Conservation (phyloP, 106 monocot species). For the Apostasia ramifera region DNA sequence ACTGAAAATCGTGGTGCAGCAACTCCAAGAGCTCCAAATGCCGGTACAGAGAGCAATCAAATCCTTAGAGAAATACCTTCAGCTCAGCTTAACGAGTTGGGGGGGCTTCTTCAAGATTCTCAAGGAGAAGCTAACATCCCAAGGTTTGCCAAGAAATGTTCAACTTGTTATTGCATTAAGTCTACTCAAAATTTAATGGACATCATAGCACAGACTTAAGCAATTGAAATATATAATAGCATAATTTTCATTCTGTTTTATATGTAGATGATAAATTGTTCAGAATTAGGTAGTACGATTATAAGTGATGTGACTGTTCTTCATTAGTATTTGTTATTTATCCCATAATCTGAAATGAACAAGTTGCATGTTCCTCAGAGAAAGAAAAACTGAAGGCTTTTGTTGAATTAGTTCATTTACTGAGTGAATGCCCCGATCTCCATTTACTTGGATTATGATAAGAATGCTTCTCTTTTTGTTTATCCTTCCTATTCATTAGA, state of each 20-base stretch:
- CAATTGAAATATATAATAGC: background rate
- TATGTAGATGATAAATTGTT: background rate
- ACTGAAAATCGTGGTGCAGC: conserved; percentile 22
- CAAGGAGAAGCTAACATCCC: conserved; percentile 26
- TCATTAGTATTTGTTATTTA: no score
- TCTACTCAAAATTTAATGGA: background rate
- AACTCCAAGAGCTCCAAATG: conserved; percentile 26
- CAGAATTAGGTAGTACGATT: no score
- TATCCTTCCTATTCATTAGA: no score
- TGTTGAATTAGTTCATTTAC: no score
- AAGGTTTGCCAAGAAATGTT: conserved; percentile 38
- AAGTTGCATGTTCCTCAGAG: no score
- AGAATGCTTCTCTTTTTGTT: no score
- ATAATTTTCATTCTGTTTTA: background rate
- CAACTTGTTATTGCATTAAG: background rate
- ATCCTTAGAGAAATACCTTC: conserved; percentile 77
- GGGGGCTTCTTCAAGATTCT: conserved; percentile 28
- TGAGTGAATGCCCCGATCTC: no score
- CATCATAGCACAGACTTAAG: background rate
- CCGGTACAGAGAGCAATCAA: conserved; percentile 22
- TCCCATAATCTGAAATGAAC: no score
- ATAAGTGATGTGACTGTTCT: no score
- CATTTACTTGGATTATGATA: no score
- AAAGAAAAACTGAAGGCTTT: no score
- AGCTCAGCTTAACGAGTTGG: conserved; percentile 48